Percentiles rank a stretch among this genome's conserved stretches.
These are phyloP conservation scores for Fusarium nisikadoi DNA, from an alignment of 2,329 filamentous ascomycete species.

Conservation along the genomic window DNA sequence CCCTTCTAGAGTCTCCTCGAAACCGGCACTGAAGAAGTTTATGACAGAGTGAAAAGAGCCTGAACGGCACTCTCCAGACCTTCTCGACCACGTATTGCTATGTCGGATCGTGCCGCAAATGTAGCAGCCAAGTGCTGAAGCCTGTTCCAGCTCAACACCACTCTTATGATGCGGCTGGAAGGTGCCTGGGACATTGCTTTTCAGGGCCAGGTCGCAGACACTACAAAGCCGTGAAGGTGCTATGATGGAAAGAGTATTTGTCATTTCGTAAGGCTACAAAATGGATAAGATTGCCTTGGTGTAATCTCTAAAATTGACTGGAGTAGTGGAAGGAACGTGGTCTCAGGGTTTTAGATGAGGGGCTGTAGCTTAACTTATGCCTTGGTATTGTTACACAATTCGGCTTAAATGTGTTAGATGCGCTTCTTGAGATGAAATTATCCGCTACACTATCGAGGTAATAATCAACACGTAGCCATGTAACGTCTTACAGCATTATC, in stretches of 20 bases:
- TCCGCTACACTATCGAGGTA: too few relatives aligned
- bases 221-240: background rate
- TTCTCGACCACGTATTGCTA: background rate
- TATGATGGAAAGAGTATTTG: fast-evolving
- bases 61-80: background rate
- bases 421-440: too few relatives aligned
- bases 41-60: background rate
- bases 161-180: background rate
- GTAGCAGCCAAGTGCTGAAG: background rate
- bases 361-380: too few relatives aligned
- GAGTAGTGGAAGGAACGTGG: too few relatives aligned
- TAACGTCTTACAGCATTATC: too few relatives aligned
- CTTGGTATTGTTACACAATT: too few relatives aligned
- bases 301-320: too few relatives aligned
- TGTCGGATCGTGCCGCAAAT: background rate
- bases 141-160: background rate
- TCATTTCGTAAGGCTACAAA: background rate
- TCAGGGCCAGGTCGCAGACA: background rate
- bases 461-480: too few relatives aligned
- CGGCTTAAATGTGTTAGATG: too few relatives aligned
- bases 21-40: background rate
- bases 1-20: background rate
- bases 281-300: too few relatives aligned
- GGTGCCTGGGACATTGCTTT: fast-evolving
- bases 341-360: too few relatives aligned